Conservation (phyloP, 176 grass and related monocot species). For the barley (Hordeum vulgare) region MorexV3_pseudomolecules_assembly NC_058519.1:69114209-69114708, state of each 20-base stretch:
- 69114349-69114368: not conserved
- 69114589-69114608: constrained; percentile 23
- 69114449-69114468: not conserved
- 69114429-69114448: not conserved
- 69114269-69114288: constrained; percentile 29
- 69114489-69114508: not conserved
- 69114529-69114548: constrained; percentile 56
- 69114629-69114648: not conserved
- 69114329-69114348: constrained; percentile 13
- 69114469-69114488: constrained; percentile 14
- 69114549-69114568: constrained; percentile 69
- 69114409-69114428: constrained; percentile 8
- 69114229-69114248: constrained; percentile 5
- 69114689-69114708: not conserved
- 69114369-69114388: not conserved
- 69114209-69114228: constrained; percentile 45
- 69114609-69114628: constrained; percentile 19
- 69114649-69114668: not conserved
- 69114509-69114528: constrained; percentile 29
- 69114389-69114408: not conserved
- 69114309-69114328: not conserved
- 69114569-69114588: constrained; percentile 45
- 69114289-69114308: constrained; percentile 25
- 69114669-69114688: not conserved
- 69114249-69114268: constrained; percentile 17